Evolutionary conservation across 116 monocot genomes (phyloP).

Genomic region (Dioscorea cayenensis): DNA sequence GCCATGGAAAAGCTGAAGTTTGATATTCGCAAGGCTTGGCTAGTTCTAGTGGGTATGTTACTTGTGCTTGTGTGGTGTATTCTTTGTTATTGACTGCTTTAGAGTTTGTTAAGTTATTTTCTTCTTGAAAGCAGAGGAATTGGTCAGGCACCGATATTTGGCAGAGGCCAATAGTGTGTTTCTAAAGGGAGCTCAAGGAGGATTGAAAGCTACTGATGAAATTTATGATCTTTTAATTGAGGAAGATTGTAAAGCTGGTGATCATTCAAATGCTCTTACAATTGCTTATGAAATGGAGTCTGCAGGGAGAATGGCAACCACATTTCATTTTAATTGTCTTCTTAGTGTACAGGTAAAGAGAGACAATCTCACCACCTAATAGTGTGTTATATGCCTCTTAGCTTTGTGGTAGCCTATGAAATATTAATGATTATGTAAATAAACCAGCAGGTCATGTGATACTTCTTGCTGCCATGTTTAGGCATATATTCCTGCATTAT

Average conservation of each 20-base stretch:
- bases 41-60: conserved; percentile 72
- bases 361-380: background rate
- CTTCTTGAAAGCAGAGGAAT: conserved; percentile 57
- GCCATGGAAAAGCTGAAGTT: conserved; percentile 92
- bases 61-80: background rate
- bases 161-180: conserved; percentile 89
- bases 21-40: conserved; percentile 94
- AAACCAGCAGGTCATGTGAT: no score
- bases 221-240: conserved; percentile 91
- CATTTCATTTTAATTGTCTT: conserved; percentile 95
- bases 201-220: conserved; percentile 83
- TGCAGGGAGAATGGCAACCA: conserved; percentile 99
- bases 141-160: conserved; percentile 60
- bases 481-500: background rate
- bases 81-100: background rate
- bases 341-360: conserved; percentile 82
- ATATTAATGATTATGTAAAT: no score
- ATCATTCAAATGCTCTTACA: conserved; percentile 96
- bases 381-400: background rate
- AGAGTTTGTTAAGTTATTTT: background rate
- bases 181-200: conserved; percentile 85
- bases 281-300: conserved; percentile 99
- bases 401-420: background rate
- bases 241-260: conserved; percentile 96
- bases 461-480: background rate